Evolutionary conservation across 345 rosid species (phyloP), one percentile per base, ranked within the genome.

Genomic region (Anacardium occidentale): DNA sequence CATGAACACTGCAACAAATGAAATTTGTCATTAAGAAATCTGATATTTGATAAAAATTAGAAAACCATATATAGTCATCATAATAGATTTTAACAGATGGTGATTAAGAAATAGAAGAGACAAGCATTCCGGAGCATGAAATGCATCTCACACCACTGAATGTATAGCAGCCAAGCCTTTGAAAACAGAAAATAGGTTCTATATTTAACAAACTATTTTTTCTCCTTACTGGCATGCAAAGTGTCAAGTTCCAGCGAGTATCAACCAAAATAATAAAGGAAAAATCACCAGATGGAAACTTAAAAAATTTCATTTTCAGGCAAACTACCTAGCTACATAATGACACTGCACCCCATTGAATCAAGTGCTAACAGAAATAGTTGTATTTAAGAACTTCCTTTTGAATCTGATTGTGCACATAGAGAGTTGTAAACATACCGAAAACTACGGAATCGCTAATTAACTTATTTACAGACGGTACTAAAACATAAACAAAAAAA

Each of bases 1-100:
- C 98, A 82, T 93, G 91, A 68, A 93, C 93, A 80, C 99, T 93
- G 88, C 91, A 81, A 12, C 51, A 77, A 22, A 58, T 10, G 55
- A 57, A 47, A n/a, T n/a, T n/a, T n/a, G n/a, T n/a, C n/a, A n/a
- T n/a, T n/a, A n/a, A n/a, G n/a, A n/a, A n/a, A 13, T 58, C 26
- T 32, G 24, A 65, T 44, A 17, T 70, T 48, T 34, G 22, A 61
- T 0, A n/a, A 62, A 37, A 50, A 56, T 8, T 50, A 65, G 29
- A 37, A 63, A 50, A 47, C 52, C 40, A 62, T n/a, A 26, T 34
- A 50, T 50, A 25, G 50, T 32, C 54, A 55, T 22, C 7, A 48
- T 22, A 29, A 21, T 70, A 48, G 13, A 21, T 17, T 12, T 20
- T 26, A 58, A 53, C 24, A 25, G 18, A 37, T 25, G 45, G 51